A percentile compares a stretch with the other conserved stretches of the same genome.
These are phyloP conservation scores for Colletotrichum musicola DNA, from an alignment of 2,329 filamentous ascomycete genomes.

Conservation along the genomic window DNA sequence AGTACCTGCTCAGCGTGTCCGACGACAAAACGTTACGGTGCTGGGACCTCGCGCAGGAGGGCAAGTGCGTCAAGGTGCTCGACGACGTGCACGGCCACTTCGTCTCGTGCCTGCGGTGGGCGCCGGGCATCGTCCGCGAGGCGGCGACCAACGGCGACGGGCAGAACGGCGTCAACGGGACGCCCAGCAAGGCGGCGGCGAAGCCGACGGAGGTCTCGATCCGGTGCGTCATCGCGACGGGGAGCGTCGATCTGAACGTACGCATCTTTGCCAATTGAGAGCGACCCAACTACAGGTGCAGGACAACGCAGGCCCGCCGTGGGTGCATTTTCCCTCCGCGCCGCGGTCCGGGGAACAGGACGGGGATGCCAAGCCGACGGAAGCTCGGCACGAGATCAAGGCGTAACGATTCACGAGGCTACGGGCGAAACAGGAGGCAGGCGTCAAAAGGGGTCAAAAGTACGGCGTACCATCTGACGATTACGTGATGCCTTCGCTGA, in stretches of 20 bases:
- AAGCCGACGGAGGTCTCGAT: constrained; percentile 70
- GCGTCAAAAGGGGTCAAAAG: constrained; percentile 33
- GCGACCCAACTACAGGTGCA: not conserved
- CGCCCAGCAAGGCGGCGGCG: constrained; percentile 62
- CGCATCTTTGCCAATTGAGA: constrained; percentile 77
- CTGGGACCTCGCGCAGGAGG: constrained; percentile 93
- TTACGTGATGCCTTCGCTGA: constrained; percentile 36
- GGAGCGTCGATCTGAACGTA: constrained; percentile 84
- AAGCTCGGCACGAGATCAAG: constrained; percentile 20
- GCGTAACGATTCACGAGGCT: constrained; percentile 37
- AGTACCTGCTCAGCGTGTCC: constrained; percentile 85
- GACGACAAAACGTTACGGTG: constrained; percentile 95
- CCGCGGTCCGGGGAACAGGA: not conserved
- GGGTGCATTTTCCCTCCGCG: not conserved
- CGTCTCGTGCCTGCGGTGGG: constrained; percentile 89
- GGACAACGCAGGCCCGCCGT: not conserved
- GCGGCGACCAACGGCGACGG: constrained; percentile 52
- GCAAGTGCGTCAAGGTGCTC: constrained; percentile 87
- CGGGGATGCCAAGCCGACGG: not conserved
- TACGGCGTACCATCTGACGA: constrained; percentile 33
- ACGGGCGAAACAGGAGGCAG: constrained; percentile 35
- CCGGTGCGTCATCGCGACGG: constrained; percentile 87
- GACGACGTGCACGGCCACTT: constrained; percentile 86
- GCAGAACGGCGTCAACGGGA: constrained; percentile 58
- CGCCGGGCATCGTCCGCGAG: constrained; percentile 79